Evolutionary conservation across 139 green algal species (phyloP), one percentile per base, ranked within the genome.

Genomic region (Closterium sp.): DNA sequence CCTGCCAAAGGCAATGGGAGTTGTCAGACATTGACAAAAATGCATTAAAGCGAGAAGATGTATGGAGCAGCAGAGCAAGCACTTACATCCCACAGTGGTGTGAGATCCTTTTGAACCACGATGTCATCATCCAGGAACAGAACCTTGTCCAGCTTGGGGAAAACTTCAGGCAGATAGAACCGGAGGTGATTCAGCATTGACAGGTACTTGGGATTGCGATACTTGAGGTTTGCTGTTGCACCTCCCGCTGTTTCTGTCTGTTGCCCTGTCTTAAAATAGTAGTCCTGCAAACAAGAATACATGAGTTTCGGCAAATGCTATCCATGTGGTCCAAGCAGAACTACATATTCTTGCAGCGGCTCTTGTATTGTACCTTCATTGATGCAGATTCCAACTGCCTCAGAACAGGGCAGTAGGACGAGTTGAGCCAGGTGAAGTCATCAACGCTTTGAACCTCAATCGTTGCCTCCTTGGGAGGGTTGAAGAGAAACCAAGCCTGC

Each of bases 141-240:
- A 79, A 94, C 32, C 50, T 94, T 94, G 42, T 94, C 32, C 21
- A 94, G 89, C n/a, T 87, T 86, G 32, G 92, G 92, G 89, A 88
- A 94, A 10, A 94, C 79, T n/a, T 94, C 92, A 27, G 92, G 92
- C 30, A 94, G 89, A 28, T 94, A 94, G 89, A 94, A 94, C 2
- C 92, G 92, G 29, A 94, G 62, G 85, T 94, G 92, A 70, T 94
- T 94, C 38, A 94, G 85, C 92, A 94, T 94, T 22, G 92, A 94
- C 27, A 94, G 70, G 89, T 94, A 94, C 92, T 94, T 94, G 27
- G 92, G 92, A 29, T 94, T 94, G 32, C 92, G 89, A 42, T 94
- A 94, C 92, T 94, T 94, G 31, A 94, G 87, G 42, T 93, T 90
- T 31, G 50, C 29, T 94, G 29, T 73, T 29, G 88, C 91, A n/a